Conservation (phyloP, 2,329 filamentous ascomycete genomes). For the Diplodia corticola region DNA sequence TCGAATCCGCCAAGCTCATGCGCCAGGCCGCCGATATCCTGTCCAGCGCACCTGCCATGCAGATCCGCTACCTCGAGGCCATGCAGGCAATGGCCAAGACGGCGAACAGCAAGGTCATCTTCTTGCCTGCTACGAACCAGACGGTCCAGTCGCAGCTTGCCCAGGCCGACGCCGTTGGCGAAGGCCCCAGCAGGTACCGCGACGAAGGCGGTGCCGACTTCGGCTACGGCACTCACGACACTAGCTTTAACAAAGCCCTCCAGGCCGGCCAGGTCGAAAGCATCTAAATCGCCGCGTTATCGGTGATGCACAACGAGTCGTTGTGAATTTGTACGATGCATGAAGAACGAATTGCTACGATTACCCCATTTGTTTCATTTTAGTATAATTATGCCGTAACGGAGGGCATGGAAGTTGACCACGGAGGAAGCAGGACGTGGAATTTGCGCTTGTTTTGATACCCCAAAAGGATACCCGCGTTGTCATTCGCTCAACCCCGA, state of each 20-base stretch:
- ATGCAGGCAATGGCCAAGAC: slow-evolving; percentile 99
- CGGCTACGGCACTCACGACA: slow-evolving; percentile 39
- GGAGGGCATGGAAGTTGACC: neutral
- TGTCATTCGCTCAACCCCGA: neutral
- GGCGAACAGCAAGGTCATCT: slow-evolving; percentile 84
- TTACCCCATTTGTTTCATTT: neutral
- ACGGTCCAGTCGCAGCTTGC: slow-evolving; percentile 58
- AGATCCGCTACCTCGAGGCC: slow-evolving; percentile 95
- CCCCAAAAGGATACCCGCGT: slow-evolving; percentile 9
- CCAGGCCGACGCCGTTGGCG: slow-evolving; percentile 50
- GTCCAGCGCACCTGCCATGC: slow-evolving; percentile 90
- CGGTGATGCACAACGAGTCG: neutral
- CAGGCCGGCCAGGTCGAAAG: slow-evolving; percentile 82
- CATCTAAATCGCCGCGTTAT: slow-evolving; percentile 58
- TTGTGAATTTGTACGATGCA: slow-evolving; percentile 5
- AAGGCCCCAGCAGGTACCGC: slow-evolving; percentile 55
- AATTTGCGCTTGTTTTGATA: neutral
- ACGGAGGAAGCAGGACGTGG: neutral
- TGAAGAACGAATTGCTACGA: slow-evolving; percentile 2
- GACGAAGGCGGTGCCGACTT: slow-evolving; percentile 32
- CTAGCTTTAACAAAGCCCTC: slow-evolving; percentile 74
- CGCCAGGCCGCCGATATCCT: slow-evolving; percentile 88
- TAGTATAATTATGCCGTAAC: neutral
- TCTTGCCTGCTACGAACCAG: slow-evolving; percentile 67
- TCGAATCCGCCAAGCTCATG: slow-evolving; percentile 94